phyloP scores from a whole-genome alignment of 139 green algal genomes.

The Chlorella sp. region DNA sequence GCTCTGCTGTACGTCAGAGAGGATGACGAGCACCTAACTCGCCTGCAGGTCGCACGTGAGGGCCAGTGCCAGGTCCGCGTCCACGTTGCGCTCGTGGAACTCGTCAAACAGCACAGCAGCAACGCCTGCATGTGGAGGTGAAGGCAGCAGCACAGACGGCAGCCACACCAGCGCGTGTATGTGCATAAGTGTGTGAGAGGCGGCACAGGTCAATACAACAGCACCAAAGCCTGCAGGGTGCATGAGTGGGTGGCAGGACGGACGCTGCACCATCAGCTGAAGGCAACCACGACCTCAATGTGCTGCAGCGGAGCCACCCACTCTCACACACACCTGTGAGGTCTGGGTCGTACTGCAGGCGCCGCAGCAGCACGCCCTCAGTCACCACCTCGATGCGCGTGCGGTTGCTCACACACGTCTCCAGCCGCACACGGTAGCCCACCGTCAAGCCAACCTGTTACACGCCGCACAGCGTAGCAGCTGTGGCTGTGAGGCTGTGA shows the following conservation, averaged over 20 bases:
- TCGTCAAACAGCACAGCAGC: conserved; percentile 40
- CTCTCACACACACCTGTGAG: conserved; percentile 28
- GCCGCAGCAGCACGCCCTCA: conserved; percentile 48
- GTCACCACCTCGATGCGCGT: conserved; percentile 60
- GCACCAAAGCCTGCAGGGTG: no score
- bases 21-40: conserved; percentile 6
- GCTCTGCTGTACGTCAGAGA: conserved; percentile 21
- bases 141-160: no score
- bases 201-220: no score
- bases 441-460: conserved; percentile 10
- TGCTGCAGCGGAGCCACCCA: no score
- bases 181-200: no score
- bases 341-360: conserved; percentile 47
- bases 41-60: conserved; percentile 42
- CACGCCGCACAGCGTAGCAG: background rate
- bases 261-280: no score
- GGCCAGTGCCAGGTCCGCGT: conserved; percentile 52
- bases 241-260: no score
- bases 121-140: no score
- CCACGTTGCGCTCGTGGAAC: conserved; percentile 63
- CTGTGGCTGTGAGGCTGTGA: background rate
- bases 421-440: conserved; percentile 48
- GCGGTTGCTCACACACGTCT: conserved; percentile 21
- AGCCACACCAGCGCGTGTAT: no score
- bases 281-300: no score